These are phyloP conservation scores for Geotrichum cucujoidarum DNA, from an alignment of 1,139 yeast species.

Conservation along the genomic window DNA sequence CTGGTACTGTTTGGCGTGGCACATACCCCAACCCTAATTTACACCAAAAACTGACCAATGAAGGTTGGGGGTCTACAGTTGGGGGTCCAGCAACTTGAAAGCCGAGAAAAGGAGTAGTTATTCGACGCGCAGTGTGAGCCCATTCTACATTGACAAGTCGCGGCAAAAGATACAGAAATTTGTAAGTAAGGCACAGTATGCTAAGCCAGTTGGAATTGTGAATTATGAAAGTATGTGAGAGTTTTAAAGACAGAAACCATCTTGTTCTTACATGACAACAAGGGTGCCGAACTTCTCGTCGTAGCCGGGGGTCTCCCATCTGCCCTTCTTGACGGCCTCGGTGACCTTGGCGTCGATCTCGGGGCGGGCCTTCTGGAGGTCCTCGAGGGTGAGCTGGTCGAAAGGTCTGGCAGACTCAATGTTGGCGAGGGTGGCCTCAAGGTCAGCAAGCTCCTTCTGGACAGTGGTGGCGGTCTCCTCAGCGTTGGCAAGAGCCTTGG, in stretches of 20 bases:
- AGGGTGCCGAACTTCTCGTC: constrained; percentile 95
- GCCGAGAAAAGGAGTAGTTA: no score
- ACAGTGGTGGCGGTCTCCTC: constrained; percentile 88
- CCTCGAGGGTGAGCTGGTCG: constrained; percentile 93
- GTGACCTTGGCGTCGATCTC: constrained; percentile 94
- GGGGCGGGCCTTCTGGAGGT: constrained; percentile 91
- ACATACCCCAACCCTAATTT: no score
- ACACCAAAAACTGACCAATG: no score
- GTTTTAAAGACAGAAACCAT: background rate
- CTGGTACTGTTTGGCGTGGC: no score
- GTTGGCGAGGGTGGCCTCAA: constrained; percentile 83
- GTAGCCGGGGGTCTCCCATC: constrained; percentile 98
- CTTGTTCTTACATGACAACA: constrained; percentile 69
- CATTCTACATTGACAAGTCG: no score
- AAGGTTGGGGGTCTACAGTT: no score
- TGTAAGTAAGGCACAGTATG: no score
- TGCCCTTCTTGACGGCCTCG: constrained; percentile 94
- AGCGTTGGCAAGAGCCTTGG: constrained; percentile 94
- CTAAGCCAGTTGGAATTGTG: no score
- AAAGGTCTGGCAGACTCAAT: constrained; percentile 97
- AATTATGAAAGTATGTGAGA: background rate
- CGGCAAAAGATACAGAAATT: no score
- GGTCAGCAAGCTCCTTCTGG: constrained; percentile 74
- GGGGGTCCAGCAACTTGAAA: no score
- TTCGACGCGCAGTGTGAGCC: no score